These are phyloP conservation scores for Aspergillus brasiliensis DNA, from an alignment of 2,329 filamentous ascomycete genomes.

Conservation along the genomic window DNA sequence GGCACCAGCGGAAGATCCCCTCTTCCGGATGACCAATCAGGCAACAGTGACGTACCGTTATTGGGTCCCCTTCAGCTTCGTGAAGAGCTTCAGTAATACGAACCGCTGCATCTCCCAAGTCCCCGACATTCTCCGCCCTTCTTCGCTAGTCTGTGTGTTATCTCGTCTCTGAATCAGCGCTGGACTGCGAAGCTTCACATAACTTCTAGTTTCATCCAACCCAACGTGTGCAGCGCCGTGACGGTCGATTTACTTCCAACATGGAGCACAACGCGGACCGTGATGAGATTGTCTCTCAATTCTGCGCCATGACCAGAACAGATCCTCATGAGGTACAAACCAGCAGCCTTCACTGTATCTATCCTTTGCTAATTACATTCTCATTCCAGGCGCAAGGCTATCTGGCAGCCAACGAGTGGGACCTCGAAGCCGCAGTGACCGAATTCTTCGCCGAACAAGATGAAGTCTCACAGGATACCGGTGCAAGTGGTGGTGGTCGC, in stretches of 20 bases:
- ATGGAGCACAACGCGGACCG: constrained; percentile 42
- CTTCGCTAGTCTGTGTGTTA: neutral
- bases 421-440: constrained; percentile 63
- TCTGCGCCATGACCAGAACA: constrained; percentile 59
- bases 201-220: neutral
- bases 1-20: constrained; percentile 27
- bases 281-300: constrained; percentile 53
- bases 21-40: constrained; percentile 41
- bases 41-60: constrained; percentile 40
- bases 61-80: constrained; percentile 9
- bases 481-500: constrained; percentile 27
- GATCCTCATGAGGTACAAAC: constrained; percentile 50
- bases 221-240: neutral
- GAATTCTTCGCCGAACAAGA: constrained; percentile 60
- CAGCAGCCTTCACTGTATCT: no score
- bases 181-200: neutral
- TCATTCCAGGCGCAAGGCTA: constrained; percentile 64
- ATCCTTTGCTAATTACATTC: neutral
- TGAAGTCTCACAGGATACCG: constrained; percentile 39
- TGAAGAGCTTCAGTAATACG: neutral
- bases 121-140: neutral
- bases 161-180: neutral
- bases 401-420: constrained; percentile 66
- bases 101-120: neutral
- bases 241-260: constrained; percentile 15